phyloP scores from a whole-genome alignment of 2,329 filamentous ascomycete species.

The Xylariaceae sp. region DNA sequence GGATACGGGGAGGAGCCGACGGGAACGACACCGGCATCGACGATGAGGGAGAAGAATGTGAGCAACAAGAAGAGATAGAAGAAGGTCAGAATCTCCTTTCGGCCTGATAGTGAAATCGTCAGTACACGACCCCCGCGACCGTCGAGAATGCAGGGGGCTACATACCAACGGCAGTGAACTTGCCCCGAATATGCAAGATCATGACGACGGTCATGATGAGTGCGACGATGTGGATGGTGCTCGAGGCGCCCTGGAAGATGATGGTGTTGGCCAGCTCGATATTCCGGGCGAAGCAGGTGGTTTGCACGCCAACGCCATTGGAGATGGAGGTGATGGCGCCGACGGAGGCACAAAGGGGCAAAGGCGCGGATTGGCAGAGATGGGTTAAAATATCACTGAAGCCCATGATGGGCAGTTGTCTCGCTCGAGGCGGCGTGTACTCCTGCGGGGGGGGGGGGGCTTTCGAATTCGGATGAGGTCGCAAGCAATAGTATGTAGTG shows the following conservation, averaged over 20 bases:
- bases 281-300: constrained; percentile 88
- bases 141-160: constrained; percentile 11
- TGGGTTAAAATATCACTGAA: constrained; percentile 89
- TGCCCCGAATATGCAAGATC: constrained; percentile 93
- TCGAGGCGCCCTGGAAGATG: constrained; percentile 91
- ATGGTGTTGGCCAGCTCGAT: constrained; percentile 97
- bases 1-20: constrained; percentile 76
- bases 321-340: constrained; percentile 68
- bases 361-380: constrained; percentile 78
- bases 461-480: no score
- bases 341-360: constrained; percentile 84
- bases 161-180: constrained; percentile 95
- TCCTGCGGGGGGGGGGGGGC: no score
- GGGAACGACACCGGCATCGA: constrained; percentile 90
- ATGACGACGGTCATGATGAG: constrained; percentile 93
- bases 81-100: constrained; percentile 75
- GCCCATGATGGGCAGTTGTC: no score
- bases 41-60: constrained; percentile 80
- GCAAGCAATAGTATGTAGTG: no score
- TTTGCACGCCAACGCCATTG: constrained; percentile 72
- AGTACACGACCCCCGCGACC: constrained; percentile 1
- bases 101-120: constrained; percentile 39
- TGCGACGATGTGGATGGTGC: constrained; percentile 87
- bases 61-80: constrained; percentile 96
- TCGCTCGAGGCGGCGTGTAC: no score